These are phyloP conservation scores for Pigoraptor vietnamica DNA, from an alignment of 78 protist species.

Conservation along the genomic window DNA sequence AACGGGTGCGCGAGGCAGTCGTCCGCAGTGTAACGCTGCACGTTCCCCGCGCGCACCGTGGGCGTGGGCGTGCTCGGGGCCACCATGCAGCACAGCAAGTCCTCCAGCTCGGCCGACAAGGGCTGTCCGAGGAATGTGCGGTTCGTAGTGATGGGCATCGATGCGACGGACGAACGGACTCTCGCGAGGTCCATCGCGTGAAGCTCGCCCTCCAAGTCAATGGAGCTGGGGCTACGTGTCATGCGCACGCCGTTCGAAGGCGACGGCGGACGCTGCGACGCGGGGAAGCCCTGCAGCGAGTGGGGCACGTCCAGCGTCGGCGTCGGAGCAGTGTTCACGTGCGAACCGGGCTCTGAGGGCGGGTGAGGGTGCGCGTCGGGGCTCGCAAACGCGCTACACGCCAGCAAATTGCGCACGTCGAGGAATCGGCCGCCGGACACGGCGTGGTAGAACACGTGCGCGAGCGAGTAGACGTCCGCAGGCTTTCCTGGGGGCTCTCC, in stretches of 20 bases:
- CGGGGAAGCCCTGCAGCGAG: neutral
- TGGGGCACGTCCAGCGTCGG: no score
- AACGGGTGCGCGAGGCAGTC: neutral
- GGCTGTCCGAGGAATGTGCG: neutral
- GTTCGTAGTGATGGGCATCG: neutral
- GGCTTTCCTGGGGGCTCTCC: neutral
- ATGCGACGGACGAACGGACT: neutral
- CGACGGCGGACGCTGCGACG: neutral
- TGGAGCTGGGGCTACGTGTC: neutral
- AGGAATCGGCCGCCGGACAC: neutral
- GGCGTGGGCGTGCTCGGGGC: neutral
- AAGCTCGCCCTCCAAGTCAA: neutral
- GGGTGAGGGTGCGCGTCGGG: neutral
- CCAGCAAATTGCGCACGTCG: neutral
- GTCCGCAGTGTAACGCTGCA: neutral
- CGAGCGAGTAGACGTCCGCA: neutral
- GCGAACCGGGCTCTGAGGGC: neutral
- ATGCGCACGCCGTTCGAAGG: neutral
- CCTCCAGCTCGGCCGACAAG: neutral
- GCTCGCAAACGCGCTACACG: neutral
- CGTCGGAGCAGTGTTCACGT: no score
- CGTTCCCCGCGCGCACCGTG: neutral
- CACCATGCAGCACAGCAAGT: neutral
- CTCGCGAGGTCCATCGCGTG: neutral
- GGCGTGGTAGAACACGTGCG: neutral